Percentiles rank a stretch among this genome's conserved stretches.
These are phyloP conservation scores for Plantago lanceolata DNA, from an alignment of 305 asterid genomes.

Conservation along the genomic window DNA sequence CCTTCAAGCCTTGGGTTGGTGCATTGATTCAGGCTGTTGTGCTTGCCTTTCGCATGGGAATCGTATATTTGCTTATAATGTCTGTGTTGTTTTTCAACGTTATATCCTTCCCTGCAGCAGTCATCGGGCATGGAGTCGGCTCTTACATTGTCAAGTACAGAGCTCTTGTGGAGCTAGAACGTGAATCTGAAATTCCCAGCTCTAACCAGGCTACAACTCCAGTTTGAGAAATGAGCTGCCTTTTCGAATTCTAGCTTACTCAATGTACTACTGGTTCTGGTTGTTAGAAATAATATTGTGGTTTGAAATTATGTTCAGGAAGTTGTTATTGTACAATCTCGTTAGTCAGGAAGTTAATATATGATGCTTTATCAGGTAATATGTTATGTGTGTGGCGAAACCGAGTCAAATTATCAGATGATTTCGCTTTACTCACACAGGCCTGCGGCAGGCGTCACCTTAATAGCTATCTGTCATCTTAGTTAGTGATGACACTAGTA, in stretches of 20 bases:
- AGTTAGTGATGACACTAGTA: too few relatives aligned
- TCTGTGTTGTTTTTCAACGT: constrained; percentile 71
- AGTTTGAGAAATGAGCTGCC: neutral
- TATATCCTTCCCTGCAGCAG: constrained; percentile 53
- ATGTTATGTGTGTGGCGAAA: too few relatives aligned
- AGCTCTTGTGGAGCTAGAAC: neutral
- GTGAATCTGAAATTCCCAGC: neutral
- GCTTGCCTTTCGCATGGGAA: constrained; percentile 49
- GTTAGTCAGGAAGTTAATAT: too few relatives aligned
- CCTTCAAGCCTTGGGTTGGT: constrained; percentile 25
- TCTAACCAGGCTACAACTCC: neutral
- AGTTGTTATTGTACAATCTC: too few relatives aligned
- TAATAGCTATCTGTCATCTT: too few relatives aligned
- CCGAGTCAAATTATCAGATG: too few relatives aligned
- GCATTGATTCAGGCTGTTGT: constrained; percentile 33
- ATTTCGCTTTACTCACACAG: too few relatives aligned
- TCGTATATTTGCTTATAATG: constrained; percentile 64
- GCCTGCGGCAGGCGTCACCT: too few relatives aligned
- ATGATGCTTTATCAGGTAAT: too few relatives aligned
- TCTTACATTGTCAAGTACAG: constrained; percentile 32
- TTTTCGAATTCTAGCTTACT: neutral
- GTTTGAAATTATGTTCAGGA: too few relatives aligned
- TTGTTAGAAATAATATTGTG: neutral
- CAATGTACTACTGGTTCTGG: neutral
- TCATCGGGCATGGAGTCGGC: constrained; percentile 60